Conservation (phyloP, 352 stramenopile species). For the Pythium folliculosum region DNA sequence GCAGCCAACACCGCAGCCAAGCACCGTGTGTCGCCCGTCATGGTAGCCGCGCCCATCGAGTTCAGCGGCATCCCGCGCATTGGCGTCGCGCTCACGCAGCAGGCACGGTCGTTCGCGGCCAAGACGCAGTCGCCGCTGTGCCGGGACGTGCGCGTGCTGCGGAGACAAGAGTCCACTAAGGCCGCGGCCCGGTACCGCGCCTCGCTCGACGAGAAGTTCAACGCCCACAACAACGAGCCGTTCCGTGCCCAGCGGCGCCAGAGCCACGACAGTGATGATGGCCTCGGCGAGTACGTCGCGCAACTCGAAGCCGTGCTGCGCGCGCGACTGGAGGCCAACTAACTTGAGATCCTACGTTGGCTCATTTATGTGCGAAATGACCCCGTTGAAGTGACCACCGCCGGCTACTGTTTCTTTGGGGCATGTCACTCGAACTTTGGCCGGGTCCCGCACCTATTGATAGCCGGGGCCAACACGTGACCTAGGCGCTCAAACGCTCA, state of each 20-base stretch:
- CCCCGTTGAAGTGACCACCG: neutral
- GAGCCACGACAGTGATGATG: neutral
- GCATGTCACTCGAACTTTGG: no score
- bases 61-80: slow-evolving; percentile 44
- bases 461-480: no score
- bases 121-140: slow-evolving; percentile 39
- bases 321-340: slow-evolving; percentile 3
- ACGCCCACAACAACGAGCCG: neutral
- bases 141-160: slow-evolving; percentile 49
- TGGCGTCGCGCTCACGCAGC: slow-evolving; percentile 47
- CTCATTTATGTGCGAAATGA: neutral
- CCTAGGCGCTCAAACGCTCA: no score
- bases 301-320: slow-evolving; percentile 22
- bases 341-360: slow-evolving; percentile 37
- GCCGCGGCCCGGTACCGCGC: slow-evolving; percentile 46
- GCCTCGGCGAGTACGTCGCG: slow-evolving; percentile 14
- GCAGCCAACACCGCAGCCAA: neutral
- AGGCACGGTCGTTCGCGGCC: slow-evolving; percentile 45
- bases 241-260: neutral
- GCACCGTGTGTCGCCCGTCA: slow-evolving; percentile 4
- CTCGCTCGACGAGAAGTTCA: slow-evolving; percentile 32
- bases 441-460: no score
- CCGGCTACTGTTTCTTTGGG: no score
- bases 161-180: slow-evolving; percentile 43
- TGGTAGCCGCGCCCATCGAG: neutral